Evolutionary conservation across 805 yeast genomes (phyloP).

Genomic region (Vanderwaltozyma tropicalis): DNA sequence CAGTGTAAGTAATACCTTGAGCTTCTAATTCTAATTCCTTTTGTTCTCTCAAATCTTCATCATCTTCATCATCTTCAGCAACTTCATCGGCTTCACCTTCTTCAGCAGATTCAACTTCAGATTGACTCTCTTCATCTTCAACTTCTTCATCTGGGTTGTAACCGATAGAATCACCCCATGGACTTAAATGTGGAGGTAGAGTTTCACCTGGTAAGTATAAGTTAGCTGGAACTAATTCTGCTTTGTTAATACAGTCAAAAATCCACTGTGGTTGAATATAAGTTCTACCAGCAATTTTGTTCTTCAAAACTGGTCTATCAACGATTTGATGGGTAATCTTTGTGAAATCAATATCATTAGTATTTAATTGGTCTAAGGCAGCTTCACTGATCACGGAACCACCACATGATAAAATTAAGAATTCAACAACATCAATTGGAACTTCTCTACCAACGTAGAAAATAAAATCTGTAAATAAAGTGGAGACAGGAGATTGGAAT

Average conservation of each 20-base stretch:
- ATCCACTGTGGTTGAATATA: slow-evolving; percentile 98
- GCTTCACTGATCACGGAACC: slow-evolving; percentile 81
- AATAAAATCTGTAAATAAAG: slow-evolving; percentile 60
- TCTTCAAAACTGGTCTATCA: slow-evolving; percentile 76
- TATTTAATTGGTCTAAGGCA: slow-evolving; percentile 62
- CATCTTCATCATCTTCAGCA: slow-evolving; percentile 43
- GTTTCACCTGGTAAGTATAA: slow-evolving; percentile 89
- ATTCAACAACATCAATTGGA: slow-evolving; percentile 82
- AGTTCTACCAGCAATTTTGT: slow-evolving; percentile 81
- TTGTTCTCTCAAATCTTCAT: slow-evolving; percentile 51
- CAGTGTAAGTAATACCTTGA: slow-evolving; percentile 71
- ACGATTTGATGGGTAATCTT: slow-evolving; percentile 85
- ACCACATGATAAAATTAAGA: slow-evolving; percentile 76
- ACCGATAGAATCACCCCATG: slow-evolving; percentile 95
- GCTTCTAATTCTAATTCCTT: slow-evolving; percentile 87
- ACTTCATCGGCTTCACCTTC: slow-evolving; percentile 42
- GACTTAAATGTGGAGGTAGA: slow-evolving; percentile 92
- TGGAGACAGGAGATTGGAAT: slow-evolving; percentile 47
- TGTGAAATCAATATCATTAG: slow-evolving; percentile 44
- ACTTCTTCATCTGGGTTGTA: slow-evolving; percentile 68
- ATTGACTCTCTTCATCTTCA: slow-evolving; percentile 33
- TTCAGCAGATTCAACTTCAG: slow-evolving; percentile 39
- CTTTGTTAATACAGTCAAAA: slow-evolving; percentile 80
- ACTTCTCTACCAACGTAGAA: slow-evolving; percentile 94
- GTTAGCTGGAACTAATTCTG: slow-evolving; percentile 62